Evolutionary conservation across 371 early-diverging fungal species (phyloP).

Genomic region (Mucor saturninus): DNA sequence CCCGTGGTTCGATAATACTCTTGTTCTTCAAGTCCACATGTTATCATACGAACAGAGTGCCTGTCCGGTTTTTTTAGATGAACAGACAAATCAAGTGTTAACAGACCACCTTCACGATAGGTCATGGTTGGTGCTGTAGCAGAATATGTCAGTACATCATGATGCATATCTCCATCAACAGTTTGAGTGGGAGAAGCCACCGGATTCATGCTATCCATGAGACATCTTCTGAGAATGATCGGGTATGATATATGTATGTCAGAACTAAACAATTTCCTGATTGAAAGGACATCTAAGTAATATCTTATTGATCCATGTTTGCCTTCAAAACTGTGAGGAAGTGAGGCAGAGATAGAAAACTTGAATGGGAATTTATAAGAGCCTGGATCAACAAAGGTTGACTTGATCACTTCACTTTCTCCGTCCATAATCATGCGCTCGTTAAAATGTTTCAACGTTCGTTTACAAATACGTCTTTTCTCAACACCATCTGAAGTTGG

Average conservation of each 20-base stretch:
- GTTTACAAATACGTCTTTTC: constrained; percentile 4
- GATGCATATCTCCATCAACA: constrained; percentile 9
- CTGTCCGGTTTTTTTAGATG: constrained; percentile 15
- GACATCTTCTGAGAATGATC: constrained; percentile 20
- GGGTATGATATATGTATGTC: constrained; percentile 10
- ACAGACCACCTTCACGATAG: constrained; percentile 31
- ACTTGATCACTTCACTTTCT: not conserved
- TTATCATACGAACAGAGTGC: constrained; percentile 16
- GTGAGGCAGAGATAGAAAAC: constrained; percentile 20
- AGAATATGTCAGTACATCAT: constrained; percentile 18
- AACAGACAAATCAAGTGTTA: constrained; percentile 18
- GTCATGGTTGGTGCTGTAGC: constrained; percentile 34
- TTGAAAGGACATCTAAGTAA: not conserved
- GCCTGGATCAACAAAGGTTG: constrained; percentile 13
- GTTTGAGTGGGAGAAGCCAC: not conserved
- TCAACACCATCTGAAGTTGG: constrained; percentile 23
- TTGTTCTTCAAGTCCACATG: constrained; percentile 29
- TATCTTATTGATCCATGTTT: constrained; percentile 26
- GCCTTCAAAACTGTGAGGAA: constrained; percentile 24
- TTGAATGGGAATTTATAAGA: constrained; percentile 19
- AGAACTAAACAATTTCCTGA: constrained; percentile 12
- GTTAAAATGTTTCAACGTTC: constrained; percentile 4
- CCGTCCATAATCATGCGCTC: not conserved
- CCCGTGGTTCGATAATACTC: constrained; percentile 29
- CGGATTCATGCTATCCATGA: constrained; percentile 13